phyloP scores from a whole-genome alignment of 2,329 filamentous ascomycete species.

The Penicillium decumbens region DNA sequence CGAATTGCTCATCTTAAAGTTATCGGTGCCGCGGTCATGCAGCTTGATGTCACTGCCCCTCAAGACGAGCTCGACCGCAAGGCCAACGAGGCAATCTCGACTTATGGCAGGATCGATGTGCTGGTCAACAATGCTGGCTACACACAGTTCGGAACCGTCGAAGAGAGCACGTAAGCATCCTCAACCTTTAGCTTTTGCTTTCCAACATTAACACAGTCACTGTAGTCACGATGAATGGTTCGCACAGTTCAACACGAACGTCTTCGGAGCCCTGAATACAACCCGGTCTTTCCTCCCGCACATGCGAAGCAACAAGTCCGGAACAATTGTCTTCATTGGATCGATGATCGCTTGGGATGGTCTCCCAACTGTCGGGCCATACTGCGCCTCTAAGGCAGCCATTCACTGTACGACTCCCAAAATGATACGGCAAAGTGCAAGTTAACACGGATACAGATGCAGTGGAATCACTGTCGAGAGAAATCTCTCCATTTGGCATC shows the following conservation, averaged over 20 bases:
- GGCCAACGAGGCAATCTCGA: constrained; percentile 5
- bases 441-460: constrained; percentile 3
- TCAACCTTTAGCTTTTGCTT: background rate
- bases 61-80: constrained; percentile 7
- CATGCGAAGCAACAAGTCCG: constrained; percentile 7
- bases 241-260: constrained; percentile 11
- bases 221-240: constrained; percentile 8
- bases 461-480: constrained; percentile 6
- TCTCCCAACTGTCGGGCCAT: constrained; percentile 5
- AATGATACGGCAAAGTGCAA: background rate
- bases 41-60: constrained; percentile 9
- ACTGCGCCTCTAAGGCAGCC: constrained; percentile 11
- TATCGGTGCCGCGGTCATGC: constrained; percentile 4
- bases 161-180: constrained; percentile 7
- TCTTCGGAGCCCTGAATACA: constrained; percentile 11
- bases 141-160: constrained; percentile 8
- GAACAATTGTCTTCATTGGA: constrained; percentile 8
- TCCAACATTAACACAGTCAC: background rate
- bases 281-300: constrained; percentile 11
- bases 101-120: constrained; percentile 11
- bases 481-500: constrained; percentile 4
- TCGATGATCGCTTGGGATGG: constrained; percentile 13
- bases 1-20: constrained; percentile 20
- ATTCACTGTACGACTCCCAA: constrained; percentile 5
- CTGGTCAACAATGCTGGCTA: constrained; percentile 13